phyloP scores from a whole-genome alignment of 768 basidiomycete genomes.

The Agaricus subrufescens region DNA sequence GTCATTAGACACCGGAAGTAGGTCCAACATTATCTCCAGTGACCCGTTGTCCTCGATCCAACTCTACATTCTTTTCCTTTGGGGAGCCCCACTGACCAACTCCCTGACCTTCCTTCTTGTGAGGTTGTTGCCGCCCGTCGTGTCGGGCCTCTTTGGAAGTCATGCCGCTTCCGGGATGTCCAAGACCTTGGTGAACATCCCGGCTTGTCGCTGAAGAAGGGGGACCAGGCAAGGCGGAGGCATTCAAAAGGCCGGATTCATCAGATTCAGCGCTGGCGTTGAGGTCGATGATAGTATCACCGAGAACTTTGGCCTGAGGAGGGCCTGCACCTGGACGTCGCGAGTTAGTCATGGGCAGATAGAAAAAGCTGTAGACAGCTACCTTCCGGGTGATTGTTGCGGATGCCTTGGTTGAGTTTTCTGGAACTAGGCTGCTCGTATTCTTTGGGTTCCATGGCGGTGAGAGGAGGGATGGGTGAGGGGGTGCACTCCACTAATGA shows the following conservation, averaged over 20 bases:
- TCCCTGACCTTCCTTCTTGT: constrained; percentile 5
- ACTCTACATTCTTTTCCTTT: neutral
- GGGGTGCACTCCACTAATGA: neutral
- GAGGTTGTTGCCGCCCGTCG: neutral
- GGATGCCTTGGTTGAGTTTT: constrained; percentile 9
- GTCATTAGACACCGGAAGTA: constrained; percentile 1
- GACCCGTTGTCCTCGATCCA: constrained; percentile 1
- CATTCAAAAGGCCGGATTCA: neutral
- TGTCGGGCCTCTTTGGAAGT: constrained; percentile 2
- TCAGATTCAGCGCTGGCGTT: neutral
- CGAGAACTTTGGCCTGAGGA: neutral
- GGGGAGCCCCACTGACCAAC: constrained; percentile 7
- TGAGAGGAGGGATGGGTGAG: neutral
- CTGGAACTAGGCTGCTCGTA: neutral
- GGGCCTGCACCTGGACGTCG: neutral
- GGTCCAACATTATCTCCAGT: neutral
- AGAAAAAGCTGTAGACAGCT: neutral
- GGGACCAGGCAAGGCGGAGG: constrained; percentile 5
- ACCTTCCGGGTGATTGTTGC: constrained; percentile 10
- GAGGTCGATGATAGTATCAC: constrained; percentile 1
- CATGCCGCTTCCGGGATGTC: constrained; percentile 11
- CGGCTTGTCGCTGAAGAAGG: constrained; percentile 6
- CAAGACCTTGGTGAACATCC: constrained; percentile 6
- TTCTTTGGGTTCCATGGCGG: constrained; percentile 4
- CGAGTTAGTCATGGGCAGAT: neutral